Percentiles rank a stretch among this genome's conserved stretches.
Conservation (phyloP, 2,329 filamentous ascomycete genomes). For the Talaromyces marneffei region DNA sequence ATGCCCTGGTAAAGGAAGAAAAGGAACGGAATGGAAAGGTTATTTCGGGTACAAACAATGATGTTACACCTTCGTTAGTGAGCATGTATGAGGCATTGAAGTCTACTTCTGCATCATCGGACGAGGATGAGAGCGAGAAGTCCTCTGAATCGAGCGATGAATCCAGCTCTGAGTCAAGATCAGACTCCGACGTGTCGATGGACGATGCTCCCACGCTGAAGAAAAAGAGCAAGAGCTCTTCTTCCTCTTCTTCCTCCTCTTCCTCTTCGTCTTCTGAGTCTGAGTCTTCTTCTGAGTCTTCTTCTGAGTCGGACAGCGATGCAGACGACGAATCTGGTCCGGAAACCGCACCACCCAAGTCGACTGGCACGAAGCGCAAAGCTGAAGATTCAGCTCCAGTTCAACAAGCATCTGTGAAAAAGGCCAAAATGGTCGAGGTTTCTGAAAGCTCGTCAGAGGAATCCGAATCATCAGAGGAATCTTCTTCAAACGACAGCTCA, state of each 20-base stretch:
- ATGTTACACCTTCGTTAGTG: constrained; percentile 33
- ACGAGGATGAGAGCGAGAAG: neutral
- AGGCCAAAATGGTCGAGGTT: constrained; percentile 36
- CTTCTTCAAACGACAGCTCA: constrained; percentile 28
- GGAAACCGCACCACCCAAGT: constrained; percentile 33
- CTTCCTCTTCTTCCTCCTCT: constrained; percentile 25
- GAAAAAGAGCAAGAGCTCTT: constrained; percentile 19
- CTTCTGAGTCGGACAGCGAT: constrained; percentile 44
- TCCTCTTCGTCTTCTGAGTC: constrained; percentile 29
- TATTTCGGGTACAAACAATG: constrained; percentile 20
- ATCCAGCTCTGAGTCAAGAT: constrained; percentile 25
- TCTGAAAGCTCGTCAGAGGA: constrained; percentile 7
- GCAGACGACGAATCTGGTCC: constrained; percentile 49
- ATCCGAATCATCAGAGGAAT: constrained; percentile 19
- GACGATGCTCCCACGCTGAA: constrained; percentile 34
- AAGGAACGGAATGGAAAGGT: constrained; percentile 31
- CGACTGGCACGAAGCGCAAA: constrained; percentile 55
- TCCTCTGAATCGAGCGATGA: constrained; percentile 17
- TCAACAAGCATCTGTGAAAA: constrained; percentile 49
- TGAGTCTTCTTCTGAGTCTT: constrained; percentile 17
- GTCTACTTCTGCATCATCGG: constrained; percentile 17
- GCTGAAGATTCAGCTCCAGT: constrained; percentile 47
- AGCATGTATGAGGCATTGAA: constrained; percentile 35
- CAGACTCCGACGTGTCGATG: constrained; percentile 39
- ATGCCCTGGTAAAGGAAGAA: constrained; percentile 59